Percentiles rank a stretch among this genome's conserved stretches.
Evolutionary conservation across 108 stramenopile genomes (phyloP).

Genomic region (Stephanodiscus minutulus): DNA sequence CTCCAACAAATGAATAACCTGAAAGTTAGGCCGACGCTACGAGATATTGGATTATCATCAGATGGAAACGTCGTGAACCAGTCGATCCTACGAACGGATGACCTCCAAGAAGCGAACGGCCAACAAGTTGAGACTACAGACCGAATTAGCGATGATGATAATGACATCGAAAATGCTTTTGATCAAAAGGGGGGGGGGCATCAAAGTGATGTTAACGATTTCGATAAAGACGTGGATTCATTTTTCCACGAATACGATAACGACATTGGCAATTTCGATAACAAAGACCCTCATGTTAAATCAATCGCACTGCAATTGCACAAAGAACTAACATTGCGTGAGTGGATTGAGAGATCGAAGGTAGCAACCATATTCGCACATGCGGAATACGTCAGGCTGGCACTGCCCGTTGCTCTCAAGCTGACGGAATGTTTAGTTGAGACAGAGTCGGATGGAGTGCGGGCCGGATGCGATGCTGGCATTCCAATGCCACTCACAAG

Average conservation of each 20-base stretch:
- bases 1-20: neutral
- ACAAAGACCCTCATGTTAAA: neutral
- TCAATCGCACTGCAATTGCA: neutral
- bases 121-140: neutral
- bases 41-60: neutral
- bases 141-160: no score
- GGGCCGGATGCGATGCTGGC: neutral
- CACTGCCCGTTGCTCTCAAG: conserved; percentile 28
- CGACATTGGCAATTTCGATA: no score
- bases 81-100: neutral
- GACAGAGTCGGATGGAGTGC: neutral
- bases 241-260: neutral
- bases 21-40: neutral
- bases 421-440: conserved; percentile 21
- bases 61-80: neutral
- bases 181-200: neutral
- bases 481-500: conserved; percentile 21
- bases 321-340: neutral
- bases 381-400: conserved; percentile 9
- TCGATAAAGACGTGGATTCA: neutral
- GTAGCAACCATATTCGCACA: neutral
- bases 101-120: neutral
- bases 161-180: no score
- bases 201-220: neutral
- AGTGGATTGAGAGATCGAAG: conserved; percentile 17